Evolutionary conservation across 495 filamentous ascomycete species (phyloP).

Genomic region (Neurospora sp.): DNA sequence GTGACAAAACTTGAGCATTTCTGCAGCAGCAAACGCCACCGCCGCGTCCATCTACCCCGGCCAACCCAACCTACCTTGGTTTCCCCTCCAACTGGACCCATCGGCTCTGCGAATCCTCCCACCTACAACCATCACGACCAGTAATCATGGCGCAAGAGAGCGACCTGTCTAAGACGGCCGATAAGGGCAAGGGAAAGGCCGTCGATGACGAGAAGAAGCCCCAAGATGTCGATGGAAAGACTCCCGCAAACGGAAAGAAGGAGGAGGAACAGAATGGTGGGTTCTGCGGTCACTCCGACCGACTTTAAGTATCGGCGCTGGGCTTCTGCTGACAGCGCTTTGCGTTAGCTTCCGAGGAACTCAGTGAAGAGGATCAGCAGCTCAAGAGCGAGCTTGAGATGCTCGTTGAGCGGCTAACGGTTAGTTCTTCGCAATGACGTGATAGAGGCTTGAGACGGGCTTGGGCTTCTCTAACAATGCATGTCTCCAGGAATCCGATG

Average conservation of each 20-base stretch:
- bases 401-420: constrained; percentile 90
- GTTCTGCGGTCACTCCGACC: constrained; percentile 16
- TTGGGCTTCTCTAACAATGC: constrained; percentile 11
- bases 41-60: background rate
- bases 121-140: constrained; percentile 8
- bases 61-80: background rate
- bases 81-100: background rate
- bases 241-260: constrained; percentile 64
- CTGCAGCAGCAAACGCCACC: background rate
- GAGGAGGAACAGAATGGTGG: constrained; percentile 48
- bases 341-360: constrained; percentile 50
- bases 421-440: constrained; percentile 29
- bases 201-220: constrained; percentile 52
- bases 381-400: constrained; percentile 97
- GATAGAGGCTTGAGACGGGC: constrained; percentile 11
- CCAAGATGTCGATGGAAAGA: constrained; percentile 56
- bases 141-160: constrained; percentile 78
- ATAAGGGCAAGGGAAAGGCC: constrained; percentile 95
- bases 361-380: constrained; percentile 96
- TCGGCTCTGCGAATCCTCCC: background rate
- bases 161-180: constrained; percentile 69
- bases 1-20: background rate
- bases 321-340: constrained; percentile 16
- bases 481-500: constrained; percentile 62
- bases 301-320: constrained; percentile 1